Evolutionary conservation across 1,284 basidiomycete species (phyloP).

Genomic region (Leucoagaricus sp.): DNA sequence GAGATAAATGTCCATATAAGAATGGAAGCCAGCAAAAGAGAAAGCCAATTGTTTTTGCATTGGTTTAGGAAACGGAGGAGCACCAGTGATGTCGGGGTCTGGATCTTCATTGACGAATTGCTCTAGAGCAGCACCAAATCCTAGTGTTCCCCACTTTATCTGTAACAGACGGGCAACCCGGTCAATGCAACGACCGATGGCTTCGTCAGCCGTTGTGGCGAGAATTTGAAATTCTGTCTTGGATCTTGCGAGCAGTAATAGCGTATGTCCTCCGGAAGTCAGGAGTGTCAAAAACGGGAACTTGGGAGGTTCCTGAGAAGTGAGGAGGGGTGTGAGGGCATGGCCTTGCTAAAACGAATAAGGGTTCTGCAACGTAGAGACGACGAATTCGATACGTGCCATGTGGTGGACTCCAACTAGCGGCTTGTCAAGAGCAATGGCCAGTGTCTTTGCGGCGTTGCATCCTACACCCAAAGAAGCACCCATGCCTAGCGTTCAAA

Average conservation of each 20-base stretch:
- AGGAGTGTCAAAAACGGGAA: slow-evolving; percentile 90
- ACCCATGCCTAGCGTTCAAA: slow-evolving; percentile 56
- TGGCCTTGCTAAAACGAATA: slow-evolving; percentile 83
- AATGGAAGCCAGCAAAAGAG: slow-evolving; percentile 77
- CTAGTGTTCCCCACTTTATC: slow-evolving; percentile 61
- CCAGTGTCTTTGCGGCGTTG: slow-evolving; percentile 80
- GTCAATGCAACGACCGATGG: slow-evolving; percentile 80
- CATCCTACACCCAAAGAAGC: slow-evolving; percentile 80
- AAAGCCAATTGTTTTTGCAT: slow-evolving; percentile 63
- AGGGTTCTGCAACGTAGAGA: slow-evolving; percentile 9
- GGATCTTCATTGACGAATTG: slow-evolving; percentile 50
- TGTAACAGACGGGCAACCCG: slow-evolving; percentile 73
- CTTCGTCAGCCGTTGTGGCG: slow-evolving; percentile 76
- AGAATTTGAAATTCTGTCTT: slow-evolving; percentile 66
- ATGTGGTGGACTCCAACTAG: slow-evolving; percentile 93
- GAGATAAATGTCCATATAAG: slow-evolving; percentile 59
- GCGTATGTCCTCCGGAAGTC: slow-evolving; percentile 89
- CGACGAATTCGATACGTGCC: slow-evolving; percentile 47
- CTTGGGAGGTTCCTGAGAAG: slow-evolving; percentile 55
- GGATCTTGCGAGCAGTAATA: slow-evolving; percentile 76
- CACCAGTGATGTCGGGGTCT: slow-evolving; percentile 29
- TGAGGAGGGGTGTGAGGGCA: slow-evolving; percentile 83
- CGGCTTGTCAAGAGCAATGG: slow-evolving; percentile 76
- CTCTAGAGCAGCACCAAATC: slow-evolving; percentile 80
- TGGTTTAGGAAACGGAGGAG: slow-evolving; percentile 51